Evolutionary conservation across 2,329 filamentous ascomycete species (phyloP).

Genomic region (Sordariomycetes sp.): DNA sequence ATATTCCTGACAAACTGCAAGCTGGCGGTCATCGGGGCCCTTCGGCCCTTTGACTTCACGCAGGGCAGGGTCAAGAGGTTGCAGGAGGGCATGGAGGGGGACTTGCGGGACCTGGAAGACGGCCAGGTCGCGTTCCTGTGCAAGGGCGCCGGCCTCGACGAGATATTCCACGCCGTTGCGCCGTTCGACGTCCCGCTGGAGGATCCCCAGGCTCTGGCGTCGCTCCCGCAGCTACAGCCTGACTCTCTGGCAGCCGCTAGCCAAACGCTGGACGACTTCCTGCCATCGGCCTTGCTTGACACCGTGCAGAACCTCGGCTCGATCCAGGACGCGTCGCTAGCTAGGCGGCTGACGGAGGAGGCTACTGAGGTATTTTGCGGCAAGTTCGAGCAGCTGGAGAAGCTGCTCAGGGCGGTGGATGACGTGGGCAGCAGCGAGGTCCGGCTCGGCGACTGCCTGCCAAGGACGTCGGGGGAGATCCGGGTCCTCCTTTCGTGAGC

Average conservation of each 20-base stretch:
- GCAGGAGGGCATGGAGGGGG: constrained; percentile 40
- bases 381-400: constrained; percentile 61
- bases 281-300: constrained; percentile 88
- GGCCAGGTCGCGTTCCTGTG: constrained; percentile 66
- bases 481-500: constrained; percentile 44
- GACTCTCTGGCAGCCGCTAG: constrained; percentile 54
- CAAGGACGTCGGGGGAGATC: constrained; percentile 49
- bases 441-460: constrained; percentile 36
- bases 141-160: constrained; percentile 60
- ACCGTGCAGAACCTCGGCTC: constrained; percentile 70
- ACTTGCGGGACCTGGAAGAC: constrained; percentile 47
- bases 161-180: constrained; percentile 34
- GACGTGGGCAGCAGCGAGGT: constrained; percentile 15
- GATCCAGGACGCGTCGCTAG: constrained; percentile 61
- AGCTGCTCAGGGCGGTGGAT: constrained; percentile 33
- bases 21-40: constrained; percentile 41
- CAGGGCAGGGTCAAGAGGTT: constrained; percentile 43
- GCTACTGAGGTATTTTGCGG: constrained; percentile 76
- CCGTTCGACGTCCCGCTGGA: constrained; percentile 32
- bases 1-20: constrained; percentile 69
- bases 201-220: constrained; percentile 26
- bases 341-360: constrained; percentile 67
- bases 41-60: constrained; percentile 56
- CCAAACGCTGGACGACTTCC: constrained; percentile 75
- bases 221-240: constrained; percentile 46